phyloP scores from a whole-genome alignment of 2,329 filamentous ascomycete genomes.

The Colletotrichum falcatum region DNA sequence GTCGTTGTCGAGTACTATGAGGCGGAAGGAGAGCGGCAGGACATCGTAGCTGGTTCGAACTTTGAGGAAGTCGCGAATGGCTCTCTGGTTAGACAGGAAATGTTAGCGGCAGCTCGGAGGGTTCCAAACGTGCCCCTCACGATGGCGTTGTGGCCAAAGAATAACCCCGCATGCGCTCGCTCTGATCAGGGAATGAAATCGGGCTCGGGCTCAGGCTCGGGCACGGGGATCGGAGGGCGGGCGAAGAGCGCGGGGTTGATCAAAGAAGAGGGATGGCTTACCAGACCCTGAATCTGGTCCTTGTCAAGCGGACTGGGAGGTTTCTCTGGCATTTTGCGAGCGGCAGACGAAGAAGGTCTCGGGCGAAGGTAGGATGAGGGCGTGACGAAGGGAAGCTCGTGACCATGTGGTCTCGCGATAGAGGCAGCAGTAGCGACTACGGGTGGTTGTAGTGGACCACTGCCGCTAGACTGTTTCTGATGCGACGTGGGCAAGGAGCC shows the following conservation, averaged over 20 bases:
- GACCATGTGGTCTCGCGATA: constrained; percentile 47
- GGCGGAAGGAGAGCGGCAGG: constrained; percentile 91
- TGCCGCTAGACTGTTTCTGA: constrained; percentile 39
- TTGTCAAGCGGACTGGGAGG: constrained; percentile 73
- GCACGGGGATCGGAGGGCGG: constrained; percentile 17
- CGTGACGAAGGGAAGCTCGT: constrained; percentile 69
- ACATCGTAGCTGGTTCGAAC: constrained; percentile 98
- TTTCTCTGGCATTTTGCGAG: constrained; percentile 46
- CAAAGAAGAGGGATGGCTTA: constrained; percentile 56
- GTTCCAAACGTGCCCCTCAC: constrained; percentile 20
- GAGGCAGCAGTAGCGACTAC: constrained; percentile 43
- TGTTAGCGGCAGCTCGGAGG: constrained; percentile 31
- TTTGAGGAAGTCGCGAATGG: constrained; percentile 95
- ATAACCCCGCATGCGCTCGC: constrained; percentile 36
- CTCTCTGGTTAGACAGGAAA: constrained; percentile 68
- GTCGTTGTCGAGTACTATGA: constrained; percentile 95
- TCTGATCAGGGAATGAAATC: constrained; percentile 13
- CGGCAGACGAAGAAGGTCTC: constrained; percentile 43
- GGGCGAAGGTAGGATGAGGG: constrained; percentile 69
- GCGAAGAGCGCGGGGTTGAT: constrained; percentile 19
- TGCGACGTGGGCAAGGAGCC: constrained; percentile 39
- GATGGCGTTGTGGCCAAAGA: constrained; percentile 25
- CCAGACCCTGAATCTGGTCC: constrained; percentile 83
- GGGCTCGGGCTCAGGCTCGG: not conserved
- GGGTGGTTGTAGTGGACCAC: constrained; percentile 40